A percentile compares a stretch with the other conserved stretches of the same genome.
phyloP scores from a whole-genome alignment of 2,329 filamentous ascomycete genomes.

The Claviceps citrina region DNA sequence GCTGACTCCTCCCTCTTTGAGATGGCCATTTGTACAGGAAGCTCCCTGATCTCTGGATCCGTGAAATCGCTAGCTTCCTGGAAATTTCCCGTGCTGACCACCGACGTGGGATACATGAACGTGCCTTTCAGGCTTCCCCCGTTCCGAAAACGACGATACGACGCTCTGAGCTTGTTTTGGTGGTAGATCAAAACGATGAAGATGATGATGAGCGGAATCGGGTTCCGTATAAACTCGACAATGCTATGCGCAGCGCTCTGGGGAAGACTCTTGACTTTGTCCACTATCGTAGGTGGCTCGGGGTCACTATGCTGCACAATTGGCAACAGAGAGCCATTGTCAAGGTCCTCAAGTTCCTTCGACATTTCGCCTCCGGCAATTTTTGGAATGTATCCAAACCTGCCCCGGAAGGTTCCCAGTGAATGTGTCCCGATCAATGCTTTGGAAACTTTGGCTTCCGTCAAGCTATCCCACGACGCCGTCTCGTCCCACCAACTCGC shows the following conservation, averaged over 20 bases:
- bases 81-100: neutral
- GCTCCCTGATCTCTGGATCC: neutral
- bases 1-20: neutral
- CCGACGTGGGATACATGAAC: conserved; percentile 6
- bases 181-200: conserved; percentile 27
- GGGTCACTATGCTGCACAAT: conserved; percentile 11
- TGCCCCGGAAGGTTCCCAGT: conserved; percentile 22
- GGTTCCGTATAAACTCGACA: conserved; percentile 41
- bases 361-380: conserved; percentile 20
- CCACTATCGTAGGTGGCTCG: conserved; percentile 29
- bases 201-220: conserved; percentile 32
- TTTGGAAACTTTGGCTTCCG: conserved; percentile 35
- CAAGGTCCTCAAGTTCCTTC: conserved; percentile 15
- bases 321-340: conserved; percentile 20
- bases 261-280: conserved; percentile 35
- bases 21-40: neutral
- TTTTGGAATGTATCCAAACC: conserved; percentile 21
- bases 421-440: conserved; percentile 59
- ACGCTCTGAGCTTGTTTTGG: conserved; percentile 29
- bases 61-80: neutral
- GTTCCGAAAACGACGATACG: conserved; percentile 20
- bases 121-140: conserved; percentile 17
- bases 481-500: conserved; percentile 33
- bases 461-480: conserved; percentile 24
- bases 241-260: conserved; percentile 34